Base-by-base conservation (phyloP, 2,329 filamentous ascomycete species). In the Ophiostoma sp. region DNA sequence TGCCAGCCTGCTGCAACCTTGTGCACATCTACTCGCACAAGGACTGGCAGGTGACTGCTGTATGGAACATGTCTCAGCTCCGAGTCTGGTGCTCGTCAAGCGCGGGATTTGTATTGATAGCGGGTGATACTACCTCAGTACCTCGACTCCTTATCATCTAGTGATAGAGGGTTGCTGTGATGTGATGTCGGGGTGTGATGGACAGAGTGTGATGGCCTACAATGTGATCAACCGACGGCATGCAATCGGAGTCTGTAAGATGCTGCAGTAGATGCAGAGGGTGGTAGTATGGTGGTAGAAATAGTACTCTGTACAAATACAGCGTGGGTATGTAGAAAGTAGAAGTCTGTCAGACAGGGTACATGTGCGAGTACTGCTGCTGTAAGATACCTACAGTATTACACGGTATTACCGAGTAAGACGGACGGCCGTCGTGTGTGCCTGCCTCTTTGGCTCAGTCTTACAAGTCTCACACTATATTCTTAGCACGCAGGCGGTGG, bases 181-280 rank as follows among this genome's bases (percentile, higher is more conserved):
- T 57, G 52, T 57, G n/a, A 15, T n/a, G 23, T 8, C 36, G 36
- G 2, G 13, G 44, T 44, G 41, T 44, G 41, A 3, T 17, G 27
- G 27, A 3, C 27, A 31, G 27, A 44, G 41, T 17, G 48, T 23
- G 48, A 20, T 52, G 48, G 27, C 27, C 27, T 31, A 31, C 27
- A 31, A 31, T 31, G 57, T 62, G 27, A 62, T 57, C 15, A 33
- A 33, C 57, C 57, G 57, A 62, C 35, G 57, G 57, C 57, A 62
- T 62, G 57, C 57, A 62, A 62, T 62, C 57, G 52, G 44, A 13
- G 52, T 15, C n/a, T 54, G 52, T 62, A 23, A 62, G 57, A 62
- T 62, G 27, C 57, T 33, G 57, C 57, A 60, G 23, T 54, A 54
- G n/a, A 23, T n/a, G 48, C n/a, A 54, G 20, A 54, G 20, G 20